Evolutionary conservation across 2,329 filamentous ascomycete species (phyloP).

Genomic region (Trichophyton simii): DNA sequence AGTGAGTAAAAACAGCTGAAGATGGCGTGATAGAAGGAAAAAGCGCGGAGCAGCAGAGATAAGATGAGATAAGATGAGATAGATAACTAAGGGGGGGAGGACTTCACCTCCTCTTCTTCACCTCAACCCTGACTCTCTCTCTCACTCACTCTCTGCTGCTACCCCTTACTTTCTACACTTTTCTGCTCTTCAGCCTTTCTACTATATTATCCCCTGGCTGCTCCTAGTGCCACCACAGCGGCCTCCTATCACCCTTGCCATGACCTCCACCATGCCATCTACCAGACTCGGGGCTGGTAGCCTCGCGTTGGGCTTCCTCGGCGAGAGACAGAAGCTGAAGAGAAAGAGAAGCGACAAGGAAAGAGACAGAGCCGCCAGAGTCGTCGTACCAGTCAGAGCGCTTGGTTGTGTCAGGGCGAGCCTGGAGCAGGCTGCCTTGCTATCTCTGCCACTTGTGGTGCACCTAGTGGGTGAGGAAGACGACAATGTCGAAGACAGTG

Average conservation of each 20-base stretch:
- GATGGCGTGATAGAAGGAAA: not conserved
- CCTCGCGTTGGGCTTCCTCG: not conserved
- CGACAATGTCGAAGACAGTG: not conserved
- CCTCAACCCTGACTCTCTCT: not conserved
- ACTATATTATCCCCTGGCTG: no score
- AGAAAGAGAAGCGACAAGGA: not conserved
- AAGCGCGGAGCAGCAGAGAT: no score
- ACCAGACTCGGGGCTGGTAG: not conserved
- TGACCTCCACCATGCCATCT: constrained; percentile 37
- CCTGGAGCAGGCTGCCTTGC: not conserved
- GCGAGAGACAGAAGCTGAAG: not conserved
- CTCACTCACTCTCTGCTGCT: not conserved
- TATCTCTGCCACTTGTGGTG: not conserved
- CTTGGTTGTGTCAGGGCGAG: not conserved
- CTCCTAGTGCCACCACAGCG: constrained; percentile 7
- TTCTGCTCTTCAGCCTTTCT: not conserved
- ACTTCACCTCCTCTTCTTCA: constrained; percentile 3
- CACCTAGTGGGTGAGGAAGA: not conserved
- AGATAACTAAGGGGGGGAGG: not conserved
- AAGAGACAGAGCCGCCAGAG: not conserved
- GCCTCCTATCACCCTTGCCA: constrained; percentile 58
- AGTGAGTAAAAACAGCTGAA: not conserved
- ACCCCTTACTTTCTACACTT: not conserved
- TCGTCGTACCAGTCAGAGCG: not conserved
- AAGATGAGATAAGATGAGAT: not conserved